phyloP scores from a whole-genome alignment of 257 asterid genomes.

The Linderniella brevidens region DNA sequence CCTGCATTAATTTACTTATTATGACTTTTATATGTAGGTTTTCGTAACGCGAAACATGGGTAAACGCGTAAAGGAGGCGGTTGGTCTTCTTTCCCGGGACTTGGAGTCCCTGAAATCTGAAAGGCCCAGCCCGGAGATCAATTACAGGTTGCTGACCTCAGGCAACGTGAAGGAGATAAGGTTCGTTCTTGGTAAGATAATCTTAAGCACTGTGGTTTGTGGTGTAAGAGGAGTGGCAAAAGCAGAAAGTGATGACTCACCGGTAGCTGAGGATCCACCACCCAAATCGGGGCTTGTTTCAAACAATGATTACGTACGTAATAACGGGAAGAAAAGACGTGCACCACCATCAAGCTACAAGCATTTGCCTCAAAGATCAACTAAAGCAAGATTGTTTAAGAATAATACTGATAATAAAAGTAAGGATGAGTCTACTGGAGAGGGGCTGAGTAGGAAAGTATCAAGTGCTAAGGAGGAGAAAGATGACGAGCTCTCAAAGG shows the following conservation, averaged over 20 bases:
- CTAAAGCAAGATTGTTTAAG: no score
- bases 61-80: conserved; percentile 14
- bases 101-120: conserved; percentile 12
- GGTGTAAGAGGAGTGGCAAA: conserved; percentile 9
- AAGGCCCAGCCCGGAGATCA: conserved; percentile 16
- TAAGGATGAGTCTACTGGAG: no score
- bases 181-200: conserved; percentile 63
- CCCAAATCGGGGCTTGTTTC: conserved; percentile 4
- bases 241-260: conserved; percentile 11
- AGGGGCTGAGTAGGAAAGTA: no score
- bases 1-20: conserved; percentile 5
- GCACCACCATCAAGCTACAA: no score
- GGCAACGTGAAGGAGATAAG: conserved; percentile 36
- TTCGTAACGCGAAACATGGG: conserved; percentile 35
- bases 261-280: conserved; percentile 12
- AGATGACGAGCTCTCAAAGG: no score
- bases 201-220: conserved; percentile 29
- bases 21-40: conserved; percentile 35
- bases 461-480: no score
- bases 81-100: conserved; percentile 15
- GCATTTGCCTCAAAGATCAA: no score
- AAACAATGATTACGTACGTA: background rate
- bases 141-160: conserved; percentile 18
- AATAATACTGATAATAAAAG: no score
- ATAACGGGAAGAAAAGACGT: no score